A percentile compares a stretch with the other conserved stretches of the same genome.
phyloP scores from a whole-genome alignment of 2,329 filamentous ascomycete species.

The Pseudocercospora eumusae region DNA sequence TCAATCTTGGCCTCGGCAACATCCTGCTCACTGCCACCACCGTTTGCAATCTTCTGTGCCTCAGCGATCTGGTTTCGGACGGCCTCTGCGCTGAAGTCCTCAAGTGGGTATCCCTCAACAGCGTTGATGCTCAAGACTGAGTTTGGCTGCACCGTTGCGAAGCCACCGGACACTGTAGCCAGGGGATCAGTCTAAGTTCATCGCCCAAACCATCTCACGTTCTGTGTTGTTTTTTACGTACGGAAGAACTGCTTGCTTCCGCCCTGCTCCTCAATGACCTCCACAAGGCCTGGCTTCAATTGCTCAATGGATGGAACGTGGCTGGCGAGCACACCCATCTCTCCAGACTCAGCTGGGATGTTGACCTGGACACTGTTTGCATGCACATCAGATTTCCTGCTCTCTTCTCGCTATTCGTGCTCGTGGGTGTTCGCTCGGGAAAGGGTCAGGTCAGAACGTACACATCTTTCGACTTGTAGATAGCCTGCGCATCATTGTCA shows the following conservation, averaged over 20 bases:
- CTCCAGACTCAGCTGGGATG: constrained; percentile 94
- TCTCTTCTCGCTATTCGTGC: constrained; percentile 21
- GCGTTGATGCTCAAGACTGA: constrained; percentile 97
- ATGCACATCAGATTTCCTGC: constrained; percentile 23
- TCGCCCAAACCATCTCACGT: neutral
- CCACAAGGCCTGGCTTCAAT: constrained; percentile 92
- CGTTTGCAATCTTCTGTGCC: constrained; percentile 90
- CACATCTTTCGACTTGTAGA: constrained; percentile 72
- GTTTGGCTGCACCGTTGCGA: constrained; percentile 94
- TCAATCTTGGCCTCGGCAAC: constrained; percentile 99
- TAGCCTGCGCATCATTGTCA: constrained; percentile 50
- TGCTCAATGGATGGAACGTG: constrained; percentile 99
- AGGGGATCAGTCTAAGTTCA: constrained; percentile 13
- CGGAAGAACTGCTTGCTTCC: constrained; percentile 96
- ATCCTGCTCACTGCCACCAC: constrained; percentile 91
- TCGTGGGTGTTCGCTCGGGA: constrained; percentile 17
- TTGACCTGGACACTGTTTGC: constrained; percentile 89
- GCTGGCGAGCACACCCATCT: constrained; percentile 99
- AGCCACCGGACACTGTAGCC: constrained; percentile 82
- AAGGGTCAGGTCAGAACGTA: constrained; percentile 49
- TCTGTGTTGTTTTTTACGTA: constrained; percentile 56
- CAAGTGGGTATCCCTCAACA: constrained; percentile 88
- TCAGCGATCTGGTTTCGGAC: constrained; percentile 89
- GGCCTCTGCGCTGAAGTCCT: constrained; percentile 93
- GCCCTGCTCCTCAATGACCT: constrained; percentile 91